These are phyloP conservation scores for Huntiella savannae DNA, from an alignment of 2,329 filamentous ascomycete species.

Conservation along the genomic window DNA sequence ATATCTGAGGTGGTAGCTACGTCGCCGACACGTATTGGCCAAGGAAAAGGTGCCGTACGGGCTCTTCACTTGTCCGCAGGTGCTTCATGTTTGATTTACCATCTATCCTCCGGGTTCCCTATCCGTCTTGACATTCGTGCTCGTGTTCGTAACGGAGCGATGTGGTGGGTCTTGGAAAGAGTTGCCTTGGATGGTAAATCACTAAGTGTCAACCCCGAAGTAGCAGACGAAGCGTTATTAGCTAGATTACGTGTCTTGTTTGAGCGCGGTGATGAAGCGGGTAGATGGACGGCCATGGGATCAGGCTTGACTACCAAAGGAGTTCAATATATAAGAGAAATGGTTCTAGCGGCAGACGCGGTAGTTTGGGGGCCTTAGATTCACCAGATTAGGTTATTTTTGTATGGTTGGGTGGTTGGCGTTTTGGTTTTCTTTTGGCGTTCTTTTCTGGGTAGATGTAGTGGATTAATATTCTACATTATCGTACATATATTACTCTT, in stretches of 20 bases:
- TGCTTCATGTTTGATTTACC: constrained; percentile 38
- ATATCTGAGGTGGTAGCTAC: constrained; percentile 18
- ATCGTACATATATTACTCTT: not conserved
- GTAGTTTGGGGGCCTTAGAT: constrained; percentile 8
- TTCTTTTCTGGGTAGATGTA: not conserved
- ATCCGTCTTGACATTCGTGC: constrained; percentile 32
- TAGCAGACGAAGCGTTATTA: constrained; percentile 2
- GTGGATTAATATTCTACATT: no score
- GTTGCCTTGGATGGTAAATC: constrained; percentile 13
- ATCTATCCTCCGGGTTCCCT: constrained; percentile 19
- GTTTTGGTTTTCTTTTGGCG: constrained; percentile 1
- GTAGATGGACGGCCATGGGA: constrained; percentile 16
- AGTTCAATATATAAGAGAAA: constrained; percentile 6
- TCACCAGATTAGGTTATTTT: not conserved
- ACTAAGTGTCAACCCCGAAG: constrained; percentile 7
- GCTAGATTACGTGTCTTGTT: constrained; percentile 5
- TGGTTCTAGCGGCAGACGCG: constrained; percentile 11
- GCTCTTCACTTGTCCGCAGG: constrained; percentile 36
- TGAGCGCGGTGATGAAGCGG: constrained; percentile 3
- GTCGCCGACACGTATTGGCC: constrained; percentile 19
- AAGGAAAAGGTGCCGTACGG: constrained; percentile 28
- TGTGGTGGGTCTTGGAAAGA: constrained; percentile 33
- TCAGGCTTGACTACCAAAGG: constrained; percentile 11
- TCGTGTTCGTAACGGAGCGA: constrained; percentile 24
- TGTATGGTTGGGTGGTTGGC: not conserved